A percentile compares a stretch with the other conserved stretches of the same genome.
phyloP scores from a whole-genome alignment of 768 basidiomycete species.

The Lactarius tabidus region DNA sequence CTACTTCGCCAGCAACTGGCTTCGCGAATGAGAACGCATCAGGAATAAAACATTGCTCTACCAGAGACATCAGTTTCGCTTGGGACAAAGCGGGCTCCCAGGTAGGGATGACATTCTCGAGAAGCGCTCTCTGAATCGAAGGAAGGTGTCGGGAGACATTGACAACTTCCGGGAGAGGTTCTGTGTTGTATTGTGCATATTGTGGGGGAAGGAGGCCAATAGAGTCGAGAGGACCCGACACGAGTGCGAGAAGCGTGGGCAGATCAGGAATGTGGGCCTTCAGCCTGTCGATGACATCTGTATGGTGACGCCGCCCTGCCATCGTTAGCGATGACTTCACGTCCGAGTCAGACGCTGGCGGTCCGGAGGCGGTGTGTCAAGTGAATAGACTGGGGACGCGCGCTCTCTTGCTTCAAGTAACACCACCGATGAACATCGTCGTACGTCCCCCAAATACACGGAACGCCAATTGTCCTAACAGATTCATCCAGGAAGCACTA shows the following conservation, averaged over 20 bases:
- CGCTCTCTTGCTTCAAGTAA: neutral
- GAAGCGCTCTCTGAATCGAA: constrained; percentile 57
- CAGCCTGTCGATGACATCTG: constrained; percentile 29
- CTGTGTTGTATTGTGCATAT: constrained; percentile 43
- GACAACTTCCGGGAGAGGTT: constrained; percentile 36
- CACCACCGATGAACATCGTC: constrained; percentile 68
- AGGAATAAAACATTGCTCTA: constrained; percentile 74
- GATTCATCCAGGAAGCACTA: constrained; percentile 74
- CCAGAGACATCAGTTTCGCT: constrained; percentile 41
- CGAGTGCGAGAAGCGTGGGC: constrained; percentile 48
- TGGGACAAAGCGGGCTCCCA: constrained; percentile 61
- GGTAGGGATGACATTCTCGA: constrained; percentile 61
- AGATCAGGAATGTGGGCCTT: constrained; percentile 42
- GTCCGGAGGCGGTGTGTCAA: no score
- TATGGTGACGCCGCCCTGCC: no score
- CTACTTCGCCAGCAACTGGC: constrained; percentile 48
- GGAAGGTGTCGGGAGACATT: constrained; percentile 41
- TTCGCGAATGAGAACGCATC: constrained; percentile 52
- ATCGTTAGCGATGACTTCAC: no score
- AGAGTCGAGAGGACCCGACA: constrained; percentile 54
- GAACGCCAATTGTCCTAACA: constrained; percentile 16
- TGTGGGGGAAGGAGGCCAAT: constrained; percentile 58
- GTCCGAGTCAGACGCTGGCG: no score
- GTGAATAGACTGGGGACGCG: no score
- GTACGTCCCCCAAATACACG: constrained; percentile 43